Evolutionary conservation across 2,329 filamentous ascomycete species (phyloP).

Genomic region (Plenodomus tracheiphilus): DNA sequence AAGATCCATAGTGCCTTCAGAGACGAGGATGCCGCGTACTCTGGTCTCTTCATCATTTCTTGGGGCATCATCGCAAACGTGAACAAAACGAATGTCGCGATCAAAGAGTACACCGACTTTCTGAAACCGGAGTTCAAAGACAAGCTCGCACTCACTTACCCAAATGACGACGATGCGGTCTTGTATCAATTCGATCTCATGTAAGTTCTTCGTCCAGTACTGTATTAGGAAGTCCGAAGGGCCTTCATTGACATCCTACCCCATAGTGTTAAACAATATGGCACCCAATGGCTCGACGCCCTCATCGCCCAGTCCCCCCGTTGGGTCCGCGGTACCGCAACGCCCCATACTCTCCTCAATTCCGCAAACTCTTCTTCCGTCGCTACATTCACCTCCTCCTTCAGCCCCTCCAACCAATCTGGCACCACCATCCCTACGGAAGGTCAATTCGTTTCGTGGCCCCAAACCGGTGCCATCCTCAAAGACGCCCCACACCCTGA

Average conservation of each 20-base stretch:
- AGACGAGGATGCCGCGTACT: slow-evolving; percentile 50
- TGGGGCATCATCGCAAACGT: slow-evolving; percentile 46
- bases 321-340: slow-evolving; percentile 58
- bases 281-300: slow-evolving; percentile 53
- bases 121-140: slow-evolving; percentile 55
- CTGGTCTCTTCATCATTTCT: slow-evolving; percentile 45
- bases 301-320: slow-evolving; percentile 54
- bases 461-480: slow-evolving; percentile 54
- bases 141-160: slow-evolving; percentile 51
- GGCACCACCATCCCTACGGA: slow-evolving; percentile 33
- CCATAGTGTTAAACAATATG: slow-evolving; percentile 42
- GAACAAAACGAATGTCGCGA: slow-evolving; percentile 35
- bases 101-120: slow-evolving; percentile 50
- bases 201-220: slow-evolving; percentile 12
- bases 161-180: slow-evolving; percentile 62
- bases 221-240: no score
- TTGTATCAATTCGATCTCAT: slow-evolving; percentile 56
- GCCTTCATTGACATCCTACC: no score
- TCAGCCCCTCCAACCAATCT: background rate
- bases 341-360: slow-evolving; percentile 45
- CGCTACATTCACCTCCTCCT: slow-evolving; percentile 21
- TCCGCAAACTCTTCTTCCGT: slow-evolving; percentile 23
- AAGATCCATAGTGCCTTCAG: slow-evolving; percentile 49
- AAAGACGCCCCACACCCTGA: slow-evolving; percentile 55
- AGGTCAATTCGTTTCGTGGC: slow-evolving; percentile 52